Conservation (phyloP, 2,329 filamentous ascomycete species). For the Botrytis fabae region DNA sequence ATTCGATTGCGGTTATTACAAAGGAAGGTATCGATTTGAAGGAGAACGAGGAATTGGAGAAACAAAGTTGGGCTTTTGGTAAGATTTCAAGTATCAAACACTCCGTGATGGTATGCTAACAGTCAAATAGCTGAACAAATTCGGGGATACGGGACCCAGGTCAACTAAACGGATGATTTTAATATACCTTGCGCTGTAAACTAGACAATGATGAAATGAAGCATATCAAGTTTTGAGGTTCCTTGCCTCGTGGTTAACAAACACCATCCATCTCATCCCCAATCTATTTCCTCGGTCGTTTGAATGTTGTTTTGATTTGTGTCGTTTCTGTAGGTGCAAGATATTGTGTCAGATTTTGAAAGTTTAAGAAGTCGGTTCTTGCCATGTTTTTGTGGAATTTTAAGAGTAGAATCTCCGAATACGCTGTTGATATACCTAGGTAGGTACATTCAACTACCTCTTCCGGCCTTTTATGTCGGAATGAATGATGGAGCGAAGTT, state of each 20-base stretch:
- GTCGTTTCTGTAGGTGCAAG: neutral
- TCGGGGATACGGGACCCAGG: slow-evolving; percentile 90
- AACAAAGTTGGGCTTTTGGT: slow-evolving; percentile 91
- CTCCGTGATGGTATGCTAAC: slow-evolving; percentile 28
- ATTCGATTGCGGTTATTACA: slow-evolving; percentile 87
- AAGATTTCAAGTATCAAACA: slow-evolving; percentile 27
- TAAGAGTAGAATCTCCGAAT: neutral
- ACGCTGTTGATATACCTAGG: neutral
- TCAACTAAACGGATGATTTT: slow-evolving; percentile 43
- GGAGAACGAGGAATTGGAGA: slow-evolving; percentile 84
- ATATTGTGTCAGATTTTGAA: neutral
- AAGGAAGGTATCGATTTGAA: slow-evolving; percentile 85
- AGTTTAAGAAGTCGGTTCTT: neutral
- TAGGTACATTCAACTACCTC: neutral
- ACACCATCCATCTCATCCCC: neutral
- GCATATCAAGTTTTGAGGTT: slow-evolving; percentile 25
- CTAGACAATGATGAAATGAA: slow-evolving; percentile 36
- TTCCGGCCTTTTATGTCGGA: neutral
- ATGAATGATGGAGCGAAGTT: neutral
- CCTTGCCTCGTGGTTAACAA: neutral
- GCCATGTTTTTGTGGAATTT: neutral
- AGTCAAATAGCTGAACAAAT: slow-evolving; percentile 73
- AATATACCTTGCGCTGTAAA: slow-evolving; percentile 34
- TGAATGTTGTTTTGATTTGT: neutral
- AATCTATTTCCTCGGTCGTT: neutral